Base-by-base conservation (phyloP, 176 grass and related monocot genomes). In the Elaeis guineensis region DNA sequence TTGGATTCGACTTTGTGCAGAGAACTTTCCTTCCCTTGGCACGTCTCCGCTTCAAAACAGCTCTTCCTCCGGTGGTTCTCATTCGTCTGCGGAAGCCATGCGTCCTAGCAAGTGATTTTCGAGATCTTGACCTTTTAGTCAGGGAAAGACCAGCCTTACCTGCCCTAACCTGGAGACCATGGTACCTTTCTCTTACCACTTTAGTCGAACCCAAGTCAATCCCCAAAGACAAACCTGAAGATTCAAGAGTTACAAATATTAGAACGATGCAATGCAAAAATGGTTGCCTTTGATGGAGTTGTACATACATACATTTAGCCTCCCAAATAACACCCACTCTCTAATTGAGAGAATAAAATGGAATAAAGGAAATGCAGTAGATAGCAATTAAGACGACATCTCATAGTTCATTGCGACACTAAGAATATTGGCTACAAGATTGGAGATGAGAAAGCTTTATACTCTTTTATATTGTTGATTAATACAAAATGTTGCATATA, bases 1-100 rank as follows among this genome's bases (percentile, higher is more conserved):
- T 74, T 25, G 88, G 79, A 65, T 97, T 81, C 22, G 83, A 66
- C 63, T 66, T 97, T 68, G 92, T 86, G 77, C 92, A 97, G 25
- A 97, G 87, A 78, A 86, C 61, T 74, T 81, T 92, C 71, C 93
- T 84, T 74, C 93, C 93, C 76, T 83, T 98, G 29, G 48, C 76
- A 20, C 84, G 93, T 53, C 93, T 89, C 48, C 88, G 81, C 67
- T 78, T 83, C 63, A 98, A 66, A 14, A 92, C 70, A 55, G 68
- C 79, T 69, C 88, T 83, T 53, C 88, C 93, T 0, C 70, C 50
- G 17, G 93, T 73, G 49, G 72, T 86, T 14, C 76, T 64, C 81
- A 86, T 83, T 70, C 93, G 69, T 70, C 75, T 80, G 18, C 76
- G 81, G 79, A 98, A 98, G 52, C 93, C 93, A 64, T 98, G 88